A percentile compares a stretch with the other conserved stretches of the same genome.
phyloP scores from a whole-genome alignment of 225 moss, liverwort and hornwort species.

The Climacium dendroides region DNA sequence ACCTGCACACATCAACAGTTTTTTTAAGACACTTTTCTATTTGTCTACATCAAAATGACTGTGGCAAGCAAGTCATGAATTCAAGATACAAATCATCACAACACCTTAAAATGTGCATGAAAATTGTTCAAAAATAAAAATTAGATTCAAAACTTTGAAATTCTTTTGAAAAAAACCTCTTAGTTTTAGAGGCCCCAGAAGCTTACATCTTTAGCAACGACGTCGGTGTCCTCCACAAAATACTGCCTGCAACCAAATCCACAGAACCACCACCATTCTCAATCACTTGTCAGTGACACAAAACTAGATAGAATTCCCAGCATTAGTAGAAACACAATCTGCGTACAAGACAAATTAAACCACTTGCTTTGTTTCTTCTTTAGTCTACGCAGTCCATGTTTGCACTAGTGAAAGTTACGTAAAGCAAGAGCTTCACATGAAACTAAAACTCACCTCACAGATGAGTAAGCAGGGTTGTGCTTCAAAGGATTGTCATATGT shows the following conservation, averaged over 20 bases:
- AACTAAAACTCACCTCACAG: constrained; percentile 30
- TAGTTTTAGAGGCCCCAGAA: background rate
- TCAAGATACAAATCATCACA: background rate
- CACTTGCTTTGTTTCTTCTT: background rate
- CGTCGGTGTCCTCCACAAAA: constrained; percentile 48
- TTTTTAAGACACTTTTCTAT: background rate
- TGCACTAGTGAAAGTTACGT: background rate
- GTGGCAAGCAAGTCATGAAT: background rate
- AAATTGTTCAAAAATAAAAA: background rate
- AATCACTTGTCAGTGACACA: background rate
- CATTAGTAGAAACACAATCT: background rate
- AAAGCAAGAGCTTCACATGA: background rate
- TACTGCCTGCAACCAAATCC: constrained; percentile 42
- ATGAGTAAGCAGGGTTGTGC: constrained; percentile 43
- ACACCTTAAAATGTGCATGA: background rate
- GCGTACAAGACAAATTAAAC: background rate
- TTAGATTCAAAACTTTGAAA: too few relatives aligned
- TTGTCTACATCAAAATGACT: background rate
- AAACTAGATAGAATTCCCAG: background rate
- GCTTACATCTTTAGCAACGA: constrained; percentile 57
- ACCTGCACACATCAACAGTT: constrained; percentile 2
- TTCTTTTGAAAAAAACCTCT: background rate
- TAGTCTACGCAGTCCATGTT: background rate
- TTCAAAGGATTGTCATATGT: constrained; percentile 55
- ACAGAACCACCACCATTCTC: background rate